Evolutionary conservation across 148 eudicot genomes (phyloP).

Genomic region (Vaccinium corymbosum): DNA sequence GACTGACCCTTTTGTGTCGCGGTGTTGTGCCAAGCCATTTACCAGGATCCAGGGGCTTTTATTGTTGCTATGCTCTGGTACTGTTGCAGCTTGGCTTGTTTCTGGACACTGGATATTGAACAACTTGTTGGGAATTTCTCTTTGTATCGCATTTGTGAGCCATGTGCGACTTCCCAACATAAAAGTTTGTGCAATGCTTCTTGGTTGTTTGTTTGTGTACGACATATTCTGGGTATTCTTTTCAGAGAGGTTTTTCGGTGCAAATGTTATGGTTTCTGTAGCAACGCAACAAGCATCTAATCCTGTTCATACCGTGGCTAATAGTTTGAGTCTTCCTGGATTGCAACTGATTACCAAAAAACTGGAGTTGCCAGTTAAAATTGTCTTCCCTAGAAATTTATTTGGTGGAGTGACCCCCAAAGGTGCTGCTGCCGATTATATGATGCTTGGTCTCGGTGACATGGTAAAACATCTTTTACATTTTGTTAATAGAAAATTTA

Average conservation of each 20-base stretch:
- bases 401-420: slow-evolving; percentile 65
- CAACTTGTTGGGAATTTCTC: slow-evolving; percentile 90
- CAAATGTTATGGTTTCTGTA: slow-evolving; percentile 96
- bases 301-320: slow-evolving; percentile 94
- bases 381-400: slow-evolving; percentile 86
- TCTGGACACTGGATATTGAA: slow-evolving; percentile 94
- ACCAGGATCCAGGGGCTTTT: slow-evolving; percentile 75
- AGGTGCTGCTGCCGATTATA: slow-evolving; percentile 59
- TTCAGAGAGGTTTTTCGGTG: slow-evolving; percentile 96
- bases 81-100: slow-evolving; percentile 85
- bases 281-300: slow-evolving; percentile 98
- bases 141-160: slow-evolving; percentile 94
- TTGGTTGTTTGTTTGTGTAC: slow-evolving; percentile 72
- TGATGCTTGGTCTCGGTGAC: slow-evolving; percentile 99
- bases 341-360: slow-evolving; percentile 82
- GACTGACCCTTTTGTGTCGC: slow-evolving; percentile 67
- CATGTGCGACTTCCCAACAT: slow-evolving; percentile 96
- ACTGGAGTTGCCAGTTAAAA: slow-evolving; percentile 91
- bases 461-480: slow-evolving; percentile 58
- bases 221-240: slow-evolving; percentile 98
- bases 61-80: slow-evolving; percentile 47
- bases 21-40: slow-evolving; percentile 84
- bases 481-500: neutral
- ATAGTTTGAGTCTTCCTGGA: slow-evolving; percentile 95
- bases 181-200: slow-evolving; percentile 92